These are phyloP conservation scores for Lactarius quietus DNA, from an alignment of 768 basidiomycete genomes.

Conservation along the genomic window DNA sequence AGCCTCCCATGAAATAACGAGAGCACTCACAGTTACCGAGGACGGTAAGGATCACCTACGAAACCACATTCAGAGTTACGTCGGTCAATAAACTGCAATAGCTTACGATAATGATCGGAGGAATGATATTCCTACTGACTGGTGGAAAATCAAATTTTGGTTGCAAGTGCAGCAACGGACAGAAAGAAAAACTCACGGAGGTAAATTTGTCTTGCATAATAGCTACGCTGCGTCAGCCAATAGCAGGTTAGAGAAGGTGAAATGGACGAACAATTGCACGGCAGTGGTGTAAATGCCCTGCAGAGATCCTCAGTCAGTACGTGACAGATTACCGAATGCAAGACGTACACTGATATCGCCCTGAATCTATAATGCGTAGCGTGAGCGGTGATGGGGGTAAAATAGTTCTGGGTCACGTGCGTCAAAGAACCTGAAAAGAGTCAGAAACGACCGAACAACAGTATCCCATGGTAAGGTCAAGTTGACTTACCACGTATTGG, in stretches of 20 bases:
- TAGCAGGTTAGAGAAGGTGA: too few relatives aligned
- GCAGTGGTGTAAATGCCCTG: neutral
- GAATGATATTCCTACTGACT: slow-evolving; percentile 1
- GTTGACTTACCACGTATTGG: slow-evolving; percentile 45
- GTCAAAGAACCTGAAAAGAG: slow-evolving; percentile 22
- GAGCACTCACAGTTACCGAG: slow-evolving; percentile 43
- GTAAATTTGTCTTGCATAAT: slow-evolving; percentile 7
- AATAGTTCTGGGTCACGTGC: slow-evolving; percentile 17
- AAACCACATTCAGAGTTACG: neutral
- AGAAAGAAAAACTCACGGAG: neutral
- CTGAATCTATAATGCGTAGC: too few relatives aligned
- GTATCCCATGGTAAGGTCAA: neutral
- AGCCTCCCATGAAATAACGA: neutral
- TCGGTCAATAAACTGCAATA: too few relatives aligned
- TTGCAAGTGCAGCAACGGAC: neutral
- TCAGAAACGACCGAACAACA: neutral
- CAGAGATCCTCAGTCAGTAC: too few relatives aligned
- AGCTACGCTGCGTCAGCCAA: neutral
- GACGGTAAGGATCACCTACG: slow-evolving; percentile 34
- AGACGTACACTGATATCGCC: too few relatives aligned
- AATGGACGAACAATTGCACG: slow-evolving; percentile 5
- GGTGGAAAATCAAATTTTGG: neutral
- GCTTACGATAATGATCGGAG: slow-evolving; percentile 1
- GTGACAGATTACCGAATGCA: too few relatives aligned
- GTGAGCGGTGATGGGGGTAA: neutral